Evolutionary conservation across 2,329 filamentous ascomycete genomes (phyloP), one percentile per base, ranked within the genome.

Genomic region (Camillea tinctor): DNA sequence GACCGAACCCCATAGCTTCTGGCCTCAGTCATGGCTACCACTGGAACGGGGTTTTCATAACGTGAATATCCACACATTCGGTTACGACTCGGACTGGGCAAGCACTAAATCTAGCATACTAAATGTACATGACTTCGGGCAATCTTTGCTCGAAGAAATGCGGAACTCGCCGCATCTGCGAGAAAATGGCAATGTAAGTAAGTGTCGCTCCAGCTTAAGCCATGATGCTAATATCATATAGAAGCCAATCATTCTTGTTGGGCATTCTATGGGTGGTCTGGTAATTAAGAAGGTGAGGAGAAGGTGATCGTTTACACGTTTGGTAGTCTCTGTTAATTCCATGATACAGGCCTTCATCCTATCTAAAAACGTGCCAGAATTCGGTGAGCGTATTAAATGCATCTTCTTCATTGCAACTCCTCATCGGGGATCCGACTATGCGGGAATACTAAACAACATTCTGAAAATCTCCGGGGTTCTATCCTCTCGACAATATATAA

Each of bases 21-120:
- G 78, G 79, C 78, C 78, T 0, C 63, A 73, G 59, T 56, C 67
- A 26, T 80, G 75, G 74, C 69, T 80, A 0, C 74, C 77, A 0
- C 56, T 53, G 17, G 74, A 76, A n/a, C 54, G 65, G 0, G 71
- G 64, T 0, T 66, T 76, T 8, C 24, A 57, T 4, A 59, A 71
- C 52, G 71, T 65, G 1, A 69, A 65, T 23, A 70, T 74, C 3
- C 68, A 73, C 50, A 70, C 62, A 24, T 75, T 73, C 52, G 73
- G 73, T 0, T 75, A 75, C 26, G 69, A 74, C 30, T 68, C 71
- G 1, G 66, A 74, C 48, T 75, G 67, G 66, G 57, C 56, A 17
- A 64, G 56, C 26, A 56, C 56, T 2, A 64, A 65, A 21, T 30
- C 54, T 0, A 69, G 58, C 23, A 64, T 65, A 3, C 59, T 73